Evolutionary conservation across 140 eudicot genomes (phyloP).

Genomic region (Senecio squalidus): DNA sequence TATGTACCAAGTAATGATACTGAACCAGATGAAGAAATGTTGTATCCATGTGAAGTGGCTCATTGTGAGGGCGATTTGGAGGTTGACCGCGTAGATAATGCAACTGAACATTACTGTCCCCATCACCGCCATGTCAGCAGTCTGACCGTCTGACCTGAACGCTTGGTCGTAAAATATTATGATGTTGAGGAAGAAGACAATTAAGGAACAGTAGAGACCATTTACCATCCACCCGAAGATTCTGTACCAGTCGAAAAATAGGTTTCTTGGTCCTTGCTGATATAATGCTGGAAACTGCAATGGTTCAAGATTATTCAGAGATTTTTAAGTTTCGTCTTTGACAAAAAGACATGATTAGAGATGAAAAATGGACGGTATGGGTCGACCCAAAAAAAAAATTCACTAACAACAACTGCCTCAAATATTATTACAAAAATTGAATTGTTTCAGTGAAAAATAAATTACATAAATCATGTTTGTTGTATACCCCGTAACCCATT

Average conservation of each 20-base stretch:
- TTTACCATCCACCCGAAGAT: constrained; percentile 95
- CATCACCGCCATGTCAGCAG: constrained; percentile 85
- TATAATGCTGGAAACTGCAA: constrained; percentile 97
- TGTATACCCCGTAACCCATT: too few species aligned
- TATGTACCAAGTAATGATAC: constrained; percentile 65
- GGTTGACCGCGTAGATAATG: constrained; percentile 76
- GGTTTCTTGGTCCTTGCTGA: constrained; percentile 95
- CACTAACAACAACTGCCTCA: too few species aligned
- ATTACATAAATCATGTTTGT: too few species aligned
- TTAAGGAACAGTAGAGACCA: constrained; percentile 75
- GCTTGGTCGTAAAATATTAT: constrained; percentile 84
- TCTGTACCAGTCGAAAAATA: constrained; percentile 89
- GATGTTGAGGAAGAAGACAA: constrained; percentile 76
- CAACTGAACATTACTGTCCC: constrained; percentile 95
- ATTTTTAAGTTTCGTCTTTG: not conserved
- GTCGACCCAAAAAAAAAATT: too few species aligned
- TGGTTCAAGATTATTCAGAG: not conserved
- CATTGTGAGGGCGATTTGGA: constrained; percentile 93
- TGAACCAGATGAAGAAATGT: constrained; percentile 66
- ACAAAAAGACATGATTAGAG: not conserved
- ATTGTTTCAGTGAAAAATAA: too few species aligned
- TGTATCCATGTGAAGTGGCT: constrained; percentile 98
- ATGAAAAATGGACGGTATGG: not conserved
- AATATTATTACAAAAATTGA: too few species aligned
- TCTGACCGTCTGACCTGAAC: constrained; percentile 65